phyloP scores from a whole-genome alignment of 2,329 filamentous ascomycete genomes.

The Alternaria consortialis region DNA sequence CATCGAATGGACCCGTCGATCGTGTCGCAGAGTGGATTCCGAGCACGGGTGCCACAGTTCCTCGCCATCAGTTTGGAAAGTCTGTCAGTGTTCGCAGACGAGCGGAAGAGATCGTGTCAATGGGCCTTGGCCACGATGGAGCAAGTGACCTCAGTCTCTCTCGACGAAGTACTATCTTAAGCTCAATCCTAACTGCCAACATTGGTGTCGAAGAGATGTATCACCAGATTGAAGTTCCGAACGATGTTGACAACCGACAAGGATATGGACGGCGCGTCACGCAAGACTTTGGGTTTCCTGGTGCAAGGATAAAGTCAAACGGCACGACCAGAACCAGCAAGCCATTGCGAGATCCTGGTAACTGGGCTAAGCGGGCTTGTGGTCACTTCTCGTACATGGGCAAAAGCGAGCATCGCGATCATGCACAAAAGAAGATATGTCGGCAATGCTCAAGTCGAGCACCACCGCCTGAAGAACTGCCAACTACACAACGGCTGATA shows the following conservation, averaged over 20 bases:
- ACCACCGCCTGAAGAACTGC: conserved; percentile 1
- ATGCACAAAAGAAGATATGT: conserved; percentile 28
- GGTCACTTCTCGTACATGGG: conserved; percentile 39
- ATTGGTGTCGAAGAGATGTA: conserved; percentile 27
- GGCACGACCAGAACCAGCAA: conserved; percentile 19
- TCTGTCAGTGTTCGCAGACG: conserved; percentile 10
- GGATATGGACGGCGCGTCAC: conserved; percentile 45
- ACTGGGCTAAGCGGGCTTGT: conserved; percentile 41
- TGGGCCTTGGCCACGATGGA: conserved; percentile 36
- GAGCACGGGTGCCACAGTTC: conserved; percentile 7
- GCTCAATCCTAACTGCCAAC: conserved; percentile 12
- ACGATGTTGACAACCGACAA: conserved; percentile 39
- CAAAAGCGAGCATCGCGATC: conserved; percentile 22
- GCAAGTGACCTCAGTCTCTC: conserved; percentile 28
- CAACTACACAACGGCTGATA: conserved; percentile 7
- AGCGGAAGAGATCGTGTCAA: conserved; percentile 21
- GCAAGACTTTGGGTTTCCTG: conserved; percentile 46
- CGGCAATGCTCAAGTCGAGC: conserved; percentile 32
- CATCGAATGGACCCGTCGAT: conserved; percentile 8
- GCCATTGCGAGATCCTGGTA: conserved; percentile 31
- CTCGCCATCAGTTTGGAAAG: conserved; percentile 18
- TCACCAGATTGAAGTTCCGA: conserved; percentile 28
- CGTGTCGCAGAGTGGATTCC: conserved; percentile 11
- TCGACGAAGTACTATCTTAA: conserved; percentile 16
- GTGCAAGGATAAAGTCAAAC: conserved; percentile 39